Base-by-base conservation (phyloP, 768 basidiomycete genomes). In the Pulveroboletus ravenelii region DNA sequence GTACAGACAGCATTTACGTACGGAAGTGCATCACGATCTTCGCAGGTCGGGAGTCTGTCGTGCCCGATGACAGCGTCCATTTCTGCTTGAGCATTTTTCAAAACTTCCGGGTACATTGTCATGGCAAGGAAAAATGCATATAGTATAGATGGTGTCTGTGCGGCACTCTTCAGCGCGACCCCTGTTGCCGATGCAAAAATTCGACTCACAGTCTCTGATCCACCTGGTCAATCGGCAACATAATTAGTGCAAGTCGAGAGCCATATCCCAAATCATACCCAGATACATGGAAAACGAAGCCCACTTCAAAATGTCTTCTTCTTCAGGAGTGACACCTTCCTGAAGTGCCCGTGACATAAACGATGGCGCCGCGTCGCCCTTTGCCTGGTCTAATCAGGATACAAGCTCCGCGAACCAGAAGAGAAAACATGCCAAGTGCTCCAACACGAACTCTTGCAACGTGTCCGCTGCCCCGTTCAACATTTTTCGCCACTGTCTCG, bases 91-190 rank as follows among this genome's bases (percentile, higher is more conserved):
- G 52, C 61, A 15, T 46, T 51, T 5, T 29, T 41, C 5, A 47
- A 15, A 15, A 35, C 15, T 15, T 35, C 34, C 12, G 34, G 34
- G 34, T 35, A 35, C 15, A 35, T 15, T 35, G 31, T 48, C 57
- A 60, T 62, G 3, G 46, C 61, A 17, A 62, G 56, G 52, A 62
- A 62, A 30, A 62, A 62, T 0, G 51, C 50, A 10, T 25, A 47
- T 35, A 54, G 20, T 9, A 44, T 7, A 15, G 47, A 48, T 0
- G 53, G 29, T 3, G 38, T 58, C 59, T 54, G 18, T 60, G 15
- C 8, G n/a, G 1, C 6, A 5, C 1, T n/a, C 7, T 46, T 34
- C 13, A 43, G 23, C 7, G 9, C 5, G 14, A 32, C 6, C 29
- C 32, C 3, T 2, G n/a, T 42, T 9, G 7, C 10, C 3, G 1